Conservation (phyloP, 768 basidiomycete species). For the Calocybe cyanea region DNA sequence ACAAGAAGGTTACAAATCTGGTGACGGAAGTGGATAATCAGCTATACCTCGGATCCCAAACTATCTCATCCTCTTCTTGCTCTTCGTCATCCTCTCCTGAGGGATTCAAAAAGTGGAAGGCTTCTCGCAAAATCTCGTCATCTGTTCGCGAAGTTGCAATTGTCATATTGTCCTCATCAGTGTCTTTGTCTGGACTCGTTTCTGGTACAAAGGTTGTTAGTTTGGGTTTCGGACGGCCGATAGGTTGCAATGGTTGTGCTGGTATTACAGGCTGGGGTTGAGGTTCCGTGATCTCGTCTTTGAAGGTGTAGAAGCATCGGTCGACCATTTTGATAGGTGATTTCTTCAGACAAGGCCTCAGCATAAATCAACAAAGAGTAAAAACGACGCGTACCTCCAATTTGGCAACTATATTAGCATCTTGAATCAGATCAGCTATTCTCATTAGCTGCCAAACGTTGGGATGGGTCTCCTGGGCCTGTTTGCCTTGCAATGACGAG, state of each 20-base stretch:
- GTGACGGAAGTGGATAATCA: conserved; percentile 1
- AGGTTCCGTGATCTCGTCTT: conserved; percentile 22
- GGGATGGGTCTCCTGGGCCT: conserved; percentile 57
- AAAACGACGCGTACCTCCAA: conserved; percentile 45
- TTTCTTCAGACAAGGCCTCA: conserved; percentile 25
- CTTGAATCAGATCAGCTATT: conserved; percentile 77
- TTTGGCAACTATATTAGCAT: conserved; percentile 58
- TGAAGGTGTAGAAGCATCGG: conserved; percentile 5
- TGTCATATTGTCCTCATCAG: conserved; percentile 57
- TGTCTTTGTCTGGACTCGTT: conserved; percentile 16
- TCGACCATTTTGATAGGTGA: conserved; percentile 29
- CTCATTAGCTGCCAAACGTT: conserved; percentile 97
- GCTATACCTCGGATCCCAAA: conserved; percentile 63
- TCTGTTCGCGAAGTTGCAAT: conserved; percentile 73
- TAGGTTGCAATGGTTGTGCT: conserved; percentile 4
- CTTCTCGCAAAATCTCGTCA: conserved; percentile 76
- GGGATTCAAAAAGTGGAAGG: conserved; percentile 47
- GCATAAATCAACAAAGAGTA: not conserved
- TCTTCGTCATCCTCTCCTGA: conserved; percentile 54
- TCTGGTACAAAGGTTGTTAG: conserved; percentile 24
- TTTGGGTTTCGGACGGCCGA: conserved; percentile 17
- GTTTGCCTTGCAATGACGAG: conserved; percentile 17
- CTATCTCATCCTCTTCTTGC: conserved; percentile 71
- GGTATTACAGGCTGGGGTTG: not conserved
- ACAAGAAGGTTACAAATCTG: not conserved